These are phyloP conservation scores for Brettanomyces anomalus DNA, from an alignment of 805 yeast genomes.

Conservation along the genomic window DNA sequence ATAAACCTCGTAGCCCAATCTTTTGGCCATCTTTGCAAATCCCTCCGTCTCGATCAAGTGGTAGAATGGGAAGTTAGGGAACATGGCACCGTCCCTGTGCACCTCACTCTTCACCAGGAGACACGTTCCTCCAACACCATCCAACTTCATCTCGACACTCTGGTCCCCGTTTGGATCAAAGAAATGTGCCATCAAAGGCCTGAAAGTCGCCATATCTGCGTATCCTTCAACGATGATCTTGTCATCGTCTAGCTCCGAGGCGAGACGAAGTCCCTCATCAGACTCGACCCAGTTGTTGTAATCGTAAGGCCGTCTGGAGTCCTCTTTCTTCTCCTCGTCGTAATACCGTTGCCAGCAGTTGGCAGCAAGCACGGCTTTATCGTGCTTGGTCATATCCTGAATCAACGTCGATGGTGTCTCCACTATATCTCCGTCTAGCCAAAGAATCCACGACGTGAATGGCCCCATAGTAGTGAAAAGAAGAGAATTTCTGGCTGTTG, in stretches of 20 bases:
- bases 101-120: slow-evolving; percentile 94
- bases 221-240: slow-evolving; percentile 95
- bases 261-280: slow-evolving; percentile 72
- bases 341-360: slow-evolving; percentile 83
- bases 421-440: slow-evolving; percentile 93
- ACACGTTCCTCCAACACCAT: slow-evolving; percentile 98
- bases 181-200: slow-evolving; percentile 89
- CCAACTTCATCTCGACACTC: slow-evolving; percentile 69
- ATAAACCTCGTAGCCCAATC: slow-evolving; percentile 81
- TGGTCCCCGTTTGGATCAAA: slow-evolving; percentile 58
- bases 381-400: slow-evolving; percentile 79
- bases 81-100: slow-evolving; percentile 99
- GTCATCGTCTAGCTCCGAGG: slow-evolving; percentile 66
- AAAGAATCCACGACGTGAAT: slow-evolving; percentile 86
- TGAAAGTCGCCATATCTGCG: slow-evolving; percentile 83
- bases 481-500: slow-evolving; percentile 86
- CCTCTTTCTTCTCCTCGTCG: slow-evolving; percentile 45
- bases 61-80: slow-evolving; percentile 96
- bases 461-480: slow-evolving; percentile 85
- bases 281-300: slow-evolving; percentile 92
- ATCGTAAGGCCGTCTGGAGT: slow-evolving; percentile 78
- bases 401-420: slow-evolving; percentile 79
- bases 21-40: slow-evolving; percentile 95
- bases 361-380: slow-evolving; percentile 84
- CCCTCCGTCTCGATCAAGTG: slow-evolving; percentile 97